phyloP scores from a whole-genome alignment of 352 stramenopile species.

The Phytophthora fragariae region DNA sequence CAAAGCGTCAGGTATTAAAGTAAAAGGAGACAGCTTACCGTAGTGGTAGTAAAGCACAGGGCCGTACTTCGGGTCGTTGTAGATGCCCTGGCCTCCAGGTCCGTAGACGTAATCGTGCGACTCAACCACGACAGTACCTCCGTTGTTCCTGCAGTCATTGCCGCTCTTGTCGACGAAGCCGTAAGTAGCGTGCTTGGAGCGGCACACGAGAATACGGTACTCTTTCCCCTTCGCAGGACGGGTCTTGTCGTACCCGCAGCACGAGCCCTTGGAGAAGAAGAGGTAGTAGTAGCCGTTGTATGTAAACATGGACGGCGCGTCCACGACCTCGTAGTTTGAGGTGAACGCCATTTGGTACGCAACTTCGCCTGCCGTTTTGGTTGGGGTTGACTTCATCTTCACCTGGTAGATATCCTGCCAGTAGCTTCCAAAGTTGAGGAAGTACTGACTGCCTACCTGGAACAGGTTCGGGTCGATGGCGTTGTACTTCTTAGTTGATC shows the following conservation, averaged over 20 bases:
- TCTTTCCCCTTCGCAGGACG: conserved; percentile 51
- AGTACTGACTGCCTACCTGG: conserved; percentile 42
- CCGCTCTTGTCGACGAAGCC: conserved; percentile 53
- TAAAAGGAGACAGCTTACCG: conserved; percentile 24
- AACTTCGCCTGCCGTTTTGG: conserved; percentile 18
- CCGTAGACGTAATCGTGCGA: conserved; percentile 46
- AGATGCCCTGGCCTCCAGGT: conserved; percentile 52
- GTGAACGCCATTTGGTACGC: conserved; percentile 41
- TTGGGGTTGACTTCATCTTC: conserved; percentile 36
- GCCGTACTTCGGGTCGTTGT: conserved; percentile 44
- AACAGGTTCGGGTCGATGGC: conserved; percentile 63
- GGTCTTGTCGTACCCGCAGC: conserved; percentile 41
- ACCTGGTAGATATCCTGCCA: conserved; percentile 51
- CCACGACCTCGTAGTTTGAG: conserved; percentile 47
- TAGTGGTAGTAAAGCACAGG: conserved; percentile 59
- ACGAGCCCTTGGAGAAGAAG: conserved; percentile 54
- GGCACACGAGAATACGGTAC: conserved; percentile 57
- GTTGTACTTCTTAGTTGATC: conserved; percentile 55
- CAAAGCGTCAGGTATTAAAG: no score
- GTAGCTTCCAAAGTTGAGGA: conserved; percentile 59
- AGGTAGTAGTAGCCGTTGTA: conserved; percentile 54
- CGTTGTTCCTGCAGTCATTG: conserved; percentile 44
- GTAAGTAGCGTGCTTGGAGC: conserved; percentile 42
- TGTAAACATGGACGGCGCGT: conserved; percentile 55
- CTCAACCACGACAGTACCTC: conserved; percentile 54